A percentile compares a stretch with the other conserved stretches of the same genome.
Conservation (phyloP, 192 early-diverging fungal genomes). For the Cladochytrium replicatum region DNA sequence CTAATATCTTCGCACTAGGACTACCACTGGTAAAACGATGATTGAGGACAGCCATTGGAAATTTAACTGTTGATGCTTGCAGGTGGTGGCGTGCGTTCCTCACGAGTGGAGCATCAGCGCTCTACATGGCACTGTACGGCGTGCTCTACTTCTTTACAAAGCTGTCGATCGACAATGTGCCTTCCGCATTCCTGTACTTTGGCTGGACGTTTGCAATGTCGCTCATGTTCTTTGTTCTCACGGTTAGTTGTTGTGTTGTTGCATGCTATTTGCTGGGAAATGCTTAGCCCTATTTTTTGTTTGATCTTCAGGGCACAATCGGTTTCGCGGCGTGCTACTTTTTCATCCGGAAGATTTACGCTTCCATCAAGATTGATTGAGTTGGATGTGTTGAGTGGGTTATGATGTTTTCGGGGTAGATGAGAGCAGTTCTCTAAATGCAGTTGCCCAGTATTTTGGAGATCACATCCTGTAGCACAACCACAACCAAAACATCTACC, state of each 20-base stretch:
- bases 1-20: conserved; percentile 15
- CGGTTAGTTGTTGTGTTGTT: conserved; percentile 13
- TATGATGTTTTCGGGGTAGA: too few relatives aligned
- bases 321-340: conserved; percentile 63
- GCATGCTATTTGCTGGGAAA: conserved; percentile 3
- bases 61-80: conserved; percentile 37
- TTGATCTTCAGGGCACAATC: conserved; percentile 53
- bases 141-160: conserved; percentile 61
- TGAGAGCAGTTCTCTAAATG: too few relatives aligned
- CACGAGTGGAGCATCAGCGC: conserved; percentile 57
- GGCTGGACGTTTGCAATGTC: conserved; percentile 56
- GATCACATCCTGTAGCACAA: too few relatives aligned
- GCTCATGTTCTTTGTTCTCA: conserved; percentile 52
- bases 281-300: not conserved
- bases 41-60: not conserved
- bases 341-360: conserved; percentile 67
- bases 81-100: conserved; percentile 93
- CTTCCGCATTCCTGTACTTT: conserved; percentile 69
- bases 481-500: too few relatives aligned
- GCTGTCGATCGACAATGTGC: conserved; percentile 49
- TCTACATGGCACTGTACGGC: conserved; percentile 76
- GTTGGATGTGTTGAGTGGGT: too few relatives aligned
- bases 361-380: conserved; percentile 61
- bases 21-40: conserved; percentile 15
- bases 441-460: too few relatives aligned